Evolutionary conservation across 2,329 filamentous ascomycete genomes (phyloP).

Genomic region (Microcera coccophila): DNA sequence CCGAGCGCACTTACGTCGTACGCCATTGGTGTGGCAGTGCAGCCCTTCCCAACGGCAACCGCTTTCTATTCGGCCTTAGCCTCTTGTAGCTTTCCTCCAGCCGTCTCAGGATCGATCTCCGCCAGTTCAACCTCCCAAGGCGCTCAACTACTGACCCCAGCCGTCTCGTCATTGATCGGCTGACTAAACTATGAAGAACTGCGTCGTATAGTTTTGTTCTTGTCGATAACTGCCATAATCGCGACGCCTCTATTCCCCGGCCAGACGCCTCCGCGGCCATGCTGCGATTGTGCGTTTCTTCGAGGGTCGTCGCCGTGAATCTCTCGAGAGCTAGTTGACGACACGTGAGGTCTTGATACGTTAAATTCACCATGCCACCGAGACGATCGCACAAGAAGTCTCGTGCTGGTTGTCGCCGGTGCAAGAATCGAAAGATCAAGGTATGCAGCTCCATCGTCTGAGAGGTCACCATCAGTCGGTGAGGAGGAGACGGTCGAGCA

Average conservation of each 20-base stretch:
- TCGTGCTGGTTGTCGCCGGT: conserved; percentile 61
- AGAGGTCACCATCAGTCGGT: too few relatives aligned
- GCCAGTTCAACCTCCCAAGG: conserved; percentile 16
- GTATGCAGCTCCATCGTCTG: too few relatives aligned
- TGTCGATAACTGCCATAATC: too few relatives aligned
- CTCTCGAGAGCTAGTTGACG: conserved; percentile 20
- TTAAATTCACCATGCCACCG: conserved; percentile 56
- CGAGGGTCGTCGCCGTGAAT: conserved; percentile 24
- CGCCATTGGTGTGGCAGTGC: conserved; percentile 17
- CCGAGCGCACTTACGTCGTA: conserved; percentile 5
- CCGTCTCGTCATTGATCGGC: conserved; percentile 3
- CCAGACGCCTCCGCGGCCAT: conserved; percentile 29
- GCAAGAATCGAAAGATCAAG: conserved; percentile 68
- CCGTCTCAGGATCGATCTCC: conserved; percentile 18
- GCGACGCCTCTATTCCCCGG: conserved; percentile 14
- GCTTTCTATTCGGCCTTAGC: conserved; percentile 15
- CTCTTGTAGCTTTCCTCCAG: conserved; percentile 15
- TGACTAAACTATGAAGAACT: conserved; percentile 20
- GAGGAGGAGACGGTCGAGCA: too few relatives aligned
- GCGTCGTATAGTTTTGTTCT: too few relatives aligned
- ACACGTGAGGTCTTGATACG: conserved; percentile 13
- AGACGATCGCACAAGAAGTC: conserved; percentile 68
- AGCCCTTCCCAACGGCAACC: background rate
- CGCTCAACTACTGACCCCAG: conserved; percentile 25
- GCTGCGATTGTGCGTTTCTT: conserved; percentile 26